Base-by-base conservation (phyloP, 495 filamentous ascomycete species). In the Annulohypoxylon moriforme region DNA sequence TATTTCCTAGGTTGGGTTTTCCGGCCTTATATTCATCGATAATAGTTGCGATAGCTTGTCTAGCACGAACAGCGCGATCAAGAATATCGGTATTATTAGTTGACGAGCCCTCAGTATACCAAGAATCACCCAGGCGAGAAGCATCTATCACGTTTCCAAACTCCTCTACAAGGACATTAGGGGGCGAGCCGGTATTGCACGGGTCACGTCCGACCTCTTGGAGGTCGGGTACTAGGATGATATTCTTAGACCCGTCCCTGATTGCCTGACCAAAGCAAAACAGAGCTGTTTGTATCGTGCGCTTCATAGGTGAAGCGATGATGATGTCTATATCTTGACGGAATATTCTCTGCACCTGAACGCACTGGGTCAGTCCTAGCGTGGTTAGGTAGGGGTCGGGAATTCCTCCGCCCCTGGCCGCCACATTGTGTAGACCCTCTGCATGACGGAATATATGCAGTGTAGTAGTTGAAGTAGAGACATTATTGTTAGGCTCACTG, bases 371-470 rank as follows among this genome's bases (percentile, higher is more conserved):
- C 68, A 90, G 83, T 74, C 94, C 94, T 8, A 89, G 81, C 1
- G 86, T 80, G 11, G 94, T 97, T 22, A 98, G 88, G 60, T 85
- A 76, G 2, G 94, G 93, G 74, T 98, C 94, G n/a, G 73, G 88
- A 62, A 78, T 72, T 73, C 92, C 86, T 83, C 92, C 10, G 72
- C 75, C 62, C 69, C 20, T 25, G 5, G 2, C 18, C 0, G 6
- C 0, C 6, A 82, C 85, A 82, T 98, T 97, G 84, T 97, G 94
- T 72, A 88, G 79, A 78, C 92, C 94, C 84, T 84, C 75, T 10
- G 82, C 82, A 72, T 84, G 82, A 44, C 82, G 81, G 52, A 82
- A 73, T 33, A 83, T 65, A 68, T 94, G 82, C 60, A 84, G 72
- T 33, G 72, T 78, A 27, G 11, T 8, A 8, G 20, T 1, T 4